Evolutionary conservation across 1,139 yeast genomes (phyloP).

Genomic region (Nakaseomyces bracarensis): DNA sequence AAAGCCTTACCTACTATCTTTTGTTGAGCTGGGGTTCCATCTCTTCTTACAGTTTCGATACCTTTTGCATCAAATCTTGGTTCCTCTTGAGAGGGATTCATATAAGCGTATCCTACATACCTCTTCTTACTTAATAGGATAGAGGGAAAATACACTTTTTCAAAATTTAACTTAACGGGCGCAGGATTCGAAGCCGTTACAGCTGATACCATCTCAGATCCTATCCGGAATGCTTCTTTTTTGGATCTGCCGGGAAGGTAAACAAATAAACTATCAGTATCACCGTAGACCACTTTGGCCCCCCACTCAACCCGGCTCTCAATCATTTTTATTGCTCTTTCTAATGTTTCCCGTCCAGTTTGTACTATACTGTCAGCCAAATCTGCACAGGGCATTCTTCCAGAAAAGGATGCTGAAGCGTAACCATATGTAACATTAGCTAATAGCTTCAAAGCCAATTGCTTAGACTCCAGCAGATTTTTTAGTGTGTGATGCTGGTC

Average conservation of each 20-base stretch:
- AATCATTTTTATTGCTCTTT: slow-evolving; percentile 59
- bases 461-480: slow-evolving; percentile 64
- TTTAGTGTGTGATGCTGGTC: slow-evolving; percentile 34
- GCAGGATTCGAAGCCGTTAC: slow-evolving; percentile 67
- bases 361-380: slow-evolving; percentile 92
- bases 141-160: slow-evolving; percentile 85
- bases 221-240: slow-evolving; percentile 69
- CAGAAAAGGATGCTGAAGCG: slow-evolving; percentile 88
- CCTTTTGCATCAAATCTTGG: slow-evolving; percentile 93
- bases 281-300: slow-evolving; percentile 93
- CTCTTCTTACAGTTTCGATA: slow-evolving; percentile 86
- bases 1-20: slow-evolving; percentile 68
- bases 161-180: slow-evolving; percentile 79
- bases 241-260: slow-evolving; percentile 77
- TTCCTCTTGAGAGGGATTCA: slow-evolving; percentile 41
- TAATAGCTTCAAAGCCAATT: slow-evolving; percentile 75
- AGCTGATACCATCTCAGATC: slow-evolving; percentile 55
- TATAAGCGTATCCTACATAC: slow-evolving; percentile 81
- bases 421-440: slow-evolving; percentile 97
- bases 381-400: slow-evolving; percentile 95
- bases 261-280: slow-evolving; percentile 88
- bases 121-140: slow-evolving; percentile 77
- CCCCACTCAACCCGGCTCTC: slow-evolving; percentile 59
- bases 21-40: slow-evolving; percentile 89
- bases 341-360: slow-evolving; percentile 78